phyloP scores from a whole-genome alignment of 2,329 filamentous ascomycete species.

The Penicillium aurantiogriseum region DNA sequence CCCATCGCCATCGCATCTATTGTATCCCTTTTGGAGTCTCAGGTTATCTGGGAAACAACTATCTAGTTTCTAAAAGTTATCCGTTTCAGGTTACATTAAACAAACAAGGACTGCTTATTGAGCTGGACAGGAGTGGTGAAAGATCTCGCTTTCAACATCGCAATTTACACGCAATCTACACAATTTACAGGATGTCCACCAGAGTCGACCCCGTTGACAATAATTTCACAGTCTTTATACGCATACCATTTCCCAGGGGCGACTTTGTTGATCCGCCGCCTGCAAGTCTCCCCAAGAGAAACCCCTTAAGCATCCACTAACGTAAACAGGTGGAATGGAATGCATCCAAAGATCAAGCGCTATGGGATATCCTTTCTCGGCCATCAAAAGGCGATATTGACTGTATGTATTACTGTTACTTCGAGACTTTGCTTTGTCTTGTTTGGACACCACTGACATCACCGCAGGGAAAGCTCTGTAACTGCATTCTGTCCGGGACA shows the following conservation, averaged over 20 bases:
- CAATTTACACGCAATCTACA: conserved; percentile 5
- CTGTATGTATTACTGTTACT: conserved; percentile 57
- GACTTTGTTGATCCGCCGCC: conserved; percentile 88
- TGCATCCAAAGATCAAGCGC: conserved; percentile 74
- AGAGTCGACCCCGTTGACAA: conserved; percentile 9
- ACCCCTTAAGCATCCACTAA: conserved; percentile 16
- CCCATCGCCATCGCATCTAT: conserved; percentile 2
- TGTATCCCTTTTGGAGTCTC: neutral
- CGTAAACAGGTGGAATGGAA: conserved; percentile 76
- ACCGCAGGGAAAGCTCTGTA: conserved; percentile 72
- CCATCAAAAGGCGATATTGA: conserved; percentile 79
- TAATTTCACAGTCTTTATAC: conserved; percentile 71
- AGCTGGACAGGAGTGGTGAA: neutral
- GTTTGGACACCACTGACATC: conserved; percentile 20
- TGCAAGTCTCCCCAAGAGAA: conserved; percentile 50
- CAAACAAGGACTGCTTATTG: neutral
- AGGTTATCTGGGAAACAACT: neutral
- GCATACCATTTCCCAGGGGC: conserved; percentile 82
- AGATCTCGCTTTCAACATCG: neutral
- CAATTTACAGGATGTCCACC: conserved; percentile 13
- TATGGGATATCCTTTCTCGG: conserved; percentile 88
- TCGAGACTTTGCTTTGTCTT: neutral
- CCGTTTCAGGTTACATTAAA: neutral
- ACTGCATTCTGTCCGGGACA: conserved; percentile 4
- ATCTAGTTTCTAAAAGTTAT: neutral